phyloP scores from a whole-genome alignment of 2,329 filamentous ascomycete species.

The Torrubiella hemipterigena region DNA sequence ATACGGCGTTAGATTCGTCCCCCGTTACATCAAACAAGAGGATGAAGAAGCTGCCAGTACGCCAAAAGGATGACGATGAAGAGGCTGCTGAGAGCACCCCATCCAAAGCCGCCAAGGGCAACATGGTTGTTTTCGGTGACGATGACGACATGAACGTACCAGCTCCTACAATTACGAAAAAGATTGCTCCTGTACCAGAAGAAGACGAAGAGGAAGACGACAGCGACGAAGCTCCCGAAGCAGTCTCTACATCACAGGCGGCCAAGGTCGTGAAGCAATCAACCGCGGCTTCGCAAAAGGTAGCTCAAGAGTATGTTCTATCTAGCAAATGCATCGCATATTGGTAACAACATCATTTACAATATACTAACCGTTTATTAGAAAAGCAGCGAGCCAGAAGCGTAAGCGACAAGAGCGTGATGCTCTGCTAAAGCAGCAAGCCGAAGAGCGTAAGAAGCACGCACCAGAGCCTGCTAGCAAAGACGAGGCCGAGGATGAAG shows the following conservation, averaged over 20 bases:
- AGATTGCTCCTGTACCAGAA: slow-evolving; percentile 12
- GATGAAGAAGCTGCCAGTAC: not conserved
- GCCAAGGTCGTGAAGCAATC: slow-evolving; percentile 33
- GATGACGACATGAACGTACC: slow-evolving; percentile 16
- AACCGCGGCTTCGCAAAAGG: slow-evolving; percentile 33
- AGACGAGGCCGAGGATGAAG: slow-evolving; percentile 9
- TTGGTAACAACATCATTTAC: slow-evolving; percentile 3
- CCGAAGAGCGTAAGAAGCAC: slow-evolving; percentile 32
- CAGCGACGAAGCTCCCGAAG: slow-evolving; percentile 46
- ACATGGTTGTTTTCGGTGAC: slow-evolving; percentile 21
- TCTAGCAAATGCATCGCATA: not conserved
- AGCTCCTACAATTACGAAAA: slow-evolving; percentile 4
- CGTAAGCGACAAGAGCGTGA: slow-evolving; percentile 44
- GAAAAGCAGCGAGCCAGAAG: slow-evolving; percentile 38
- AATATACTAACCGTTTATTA: slow-evolving; percentile 12
- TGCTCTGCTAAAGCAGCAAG: slow-evolving; percentile 41
- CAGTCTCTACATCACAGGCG: slow-evolving; percentile 39
- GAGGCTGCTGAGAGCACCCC: not conserved
- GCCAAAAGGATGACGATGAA: slow-evolving; percentile 1
- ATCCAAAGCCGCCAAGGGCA: slow-evolving; percentile 6
- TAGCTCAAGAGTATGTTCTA: slow-evolving; percentile 35
- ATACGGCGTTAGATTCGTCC: not conserved
- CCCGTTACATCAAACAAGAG: not conserved
- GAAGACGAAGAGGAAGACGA: slow-evolving; percentile 29
- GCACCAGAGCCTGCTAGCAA: slow-evolving; percentile 12